Evolutionary conservation across 106 monocot genomes (phyloP).

Genomic region (Acorus gramineus): DNA sequence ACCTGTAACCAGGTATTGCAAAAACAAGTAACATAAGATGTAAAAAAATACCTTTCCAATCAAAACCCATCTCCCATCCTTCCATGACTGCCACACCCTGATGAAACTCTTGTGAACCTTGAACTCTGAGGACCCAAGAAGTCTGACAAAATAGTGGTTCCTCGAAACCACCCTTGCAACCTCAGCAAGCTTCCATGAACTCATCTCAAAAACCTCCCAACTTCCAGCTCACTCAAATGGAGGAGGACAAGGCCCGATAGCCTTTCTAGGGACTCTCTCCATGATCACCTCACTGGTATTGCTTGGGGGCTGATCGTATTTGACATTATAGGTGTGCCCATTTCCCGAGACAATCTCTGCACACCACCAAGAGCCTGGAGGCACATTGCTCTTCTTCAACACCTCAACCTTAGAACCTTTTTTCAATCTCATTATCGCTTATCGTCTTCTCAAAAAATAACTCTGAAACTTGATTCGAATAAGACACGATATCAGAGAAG

Average conservation of each 20-base stretch:
- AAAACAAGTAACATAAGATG: too few species aligned
- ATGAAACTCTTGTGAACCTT: slow-evolving; percentile 19
- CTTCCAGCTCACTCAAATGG: background rate
- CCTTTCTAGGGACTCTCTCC: slow-evolving; percentile 3
- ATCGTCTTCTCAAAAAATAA: too few species aligned
- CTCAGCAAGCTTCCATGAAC: slow-evolving; percentile 37
- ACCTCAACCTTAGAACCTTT: slow-evolving; percentile 19
- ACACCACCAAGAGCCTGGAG: slow-evolving; percentile 13
- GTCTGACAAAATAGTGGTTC: slow-evolving; percentile 24
- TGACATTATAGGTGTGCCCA: slow-evolving; percentile 13
- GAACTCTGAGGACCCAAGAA: slow-evolving; percentile 27
- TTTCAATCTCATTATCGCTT: slow-evolving; percentile 2
- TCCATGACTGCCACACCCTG: slow-evolving; percentile 34
- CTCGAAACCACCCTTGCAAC: slow-evolving; percentile 10
- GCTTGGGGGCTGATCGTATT: slow-evolving; percentile 1
- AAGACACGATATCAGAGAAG: too few species aligned
- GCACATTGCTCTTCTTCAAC: slow-evolving; percentile 8
- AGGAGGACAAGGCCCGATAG: slow-evolving; percentile 13
- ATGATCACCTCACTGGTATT: background rate
- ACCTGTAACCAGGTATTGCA: too few species aligned
- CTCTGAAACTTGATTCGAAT: too few species aligned
- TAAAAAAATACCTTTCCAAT: slow-evolving; percentile 34
- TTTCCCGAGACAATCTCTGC: slow-evolving; percentile 20
- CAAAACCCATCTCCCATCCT: slow-evolving; percentile 40
- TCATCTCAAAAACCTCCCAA: slow-evolving; percentile 31